Conservation (phyloP, 257 asterid genomes). For the Capsicum pubescens region DNA sequence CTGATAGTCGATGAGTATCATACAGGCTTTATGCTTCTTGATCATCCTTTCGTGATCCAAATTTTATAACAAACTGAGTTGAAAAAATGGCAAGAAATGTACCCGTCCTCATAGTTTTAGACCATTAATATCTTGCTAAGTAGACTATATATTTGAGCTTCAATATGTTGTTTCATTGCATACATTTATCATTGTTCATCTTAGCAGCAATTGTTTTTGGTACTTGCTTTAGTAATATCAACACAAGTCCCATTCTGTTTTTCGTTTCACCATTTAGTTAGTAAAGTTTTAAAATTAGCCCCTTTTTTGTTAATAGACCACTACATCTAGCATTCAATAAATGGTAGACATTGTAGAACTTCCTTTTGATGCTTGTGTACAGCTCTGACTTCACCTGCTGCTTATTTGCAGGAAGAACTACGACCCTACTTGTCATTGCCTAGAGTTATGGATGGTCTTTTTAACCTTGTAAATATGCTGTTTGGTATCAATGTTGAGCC, state of each 20-base stretch:
- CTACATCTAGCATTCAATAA: not conserved
- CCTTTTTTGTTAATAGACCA: conserved; percentile 1
- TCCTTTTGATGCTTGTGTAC: conserved; percentile 19
- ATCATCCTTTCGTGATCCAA: not conserved
- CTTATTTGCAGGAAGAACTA: conserved; percentile 78
- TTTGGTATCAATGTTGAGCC: conserved; percentile 72
- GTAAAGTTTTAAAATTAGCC: not conserved
- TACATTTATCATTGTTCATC: not conserved
- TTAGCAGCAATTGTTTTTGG: not conserved
- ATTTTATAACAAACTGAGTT: not conserved
- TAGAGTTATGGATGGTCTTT: conserved; percentile 96
- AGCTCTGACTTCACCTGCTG: conserved; percentile 30
- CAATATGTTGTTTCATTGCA: not conserved
- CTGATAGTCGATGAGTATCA: not conserved
- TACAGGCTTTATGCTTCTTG: not conserved
- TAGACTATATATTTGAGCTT: not conserved
- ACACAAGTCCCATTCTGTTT: not conserved
- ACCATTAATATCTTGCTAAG: conserved; percentile 5
- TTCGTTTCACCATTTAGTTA: not conserved
- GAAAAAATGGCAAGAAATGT: not conserved
- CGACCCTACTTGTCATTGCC: conserved; percentile 98
- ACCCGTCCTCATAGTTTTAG: not conserved
- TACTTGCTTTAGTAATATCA: conserved; percentile 14
- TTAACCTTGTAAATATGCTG: conserved; percentile 77
- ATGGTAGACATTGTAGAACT: conserved; percentile 11